Evolutionary conservation across 2,329 filamentous ascomycete genomes (phyloP).

Genomic region (Aspergillus bombycis): DNA sequence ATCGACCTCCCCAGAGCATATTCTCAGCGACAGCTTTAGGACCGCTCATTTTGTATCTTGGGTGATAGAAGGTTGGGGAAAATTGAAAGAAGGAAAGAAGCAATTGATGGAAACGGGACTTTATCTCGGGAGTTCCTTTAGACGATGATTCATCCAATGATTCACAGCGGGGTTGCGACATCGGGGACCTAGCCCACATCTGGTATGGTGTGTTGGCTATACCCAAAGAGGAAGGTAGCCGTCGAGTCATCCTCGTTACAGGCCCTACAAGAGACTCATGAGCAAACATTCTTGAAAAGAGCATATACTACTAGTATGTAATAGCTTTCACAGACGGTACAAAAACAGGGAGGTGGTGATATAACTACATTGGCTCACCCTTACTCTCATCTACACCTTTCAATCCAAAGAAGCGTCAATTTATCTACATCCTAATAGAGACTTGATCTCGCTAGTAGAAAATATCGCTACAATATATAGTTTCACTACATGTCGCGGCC

Average conservation of each 20-base stretch:
- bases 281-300: no score
- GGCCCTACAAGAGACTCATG: no score
- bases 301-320: no score
- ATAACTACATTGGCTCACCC: no score
- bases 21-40: slow-evolving; percentile 46
- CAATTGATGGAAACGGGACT: background rate
- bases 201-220: background rate
- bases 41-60: slow-evolving; percentile 37
- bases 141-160: slow-evolving; percentile 13
- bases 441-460: background rate
- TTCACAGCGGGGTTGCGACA: slow-evolving; percentile 15
- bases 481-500: background rate
- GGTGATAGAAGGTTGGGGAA: background rate
- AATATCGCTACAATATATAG: background rate
- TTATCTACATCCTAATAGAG: background rate
- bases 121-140: background rate
- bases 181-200: slow-evolving; percentile 16
- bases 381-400: no score
- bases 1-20: slow-evolving; percentile 66
- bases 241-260: background rate
- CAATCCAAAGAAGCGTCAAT: no score
- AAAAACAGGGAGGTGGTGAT: no score
- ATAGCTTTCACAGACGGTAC: no score
- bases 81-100: background rate
- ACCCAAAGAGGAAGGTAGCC: background rate